Base-by-base conservation (phyloP, 2,329 filamentous ascomycete genomes). In the Malbranchea zuffiana region DNA sequence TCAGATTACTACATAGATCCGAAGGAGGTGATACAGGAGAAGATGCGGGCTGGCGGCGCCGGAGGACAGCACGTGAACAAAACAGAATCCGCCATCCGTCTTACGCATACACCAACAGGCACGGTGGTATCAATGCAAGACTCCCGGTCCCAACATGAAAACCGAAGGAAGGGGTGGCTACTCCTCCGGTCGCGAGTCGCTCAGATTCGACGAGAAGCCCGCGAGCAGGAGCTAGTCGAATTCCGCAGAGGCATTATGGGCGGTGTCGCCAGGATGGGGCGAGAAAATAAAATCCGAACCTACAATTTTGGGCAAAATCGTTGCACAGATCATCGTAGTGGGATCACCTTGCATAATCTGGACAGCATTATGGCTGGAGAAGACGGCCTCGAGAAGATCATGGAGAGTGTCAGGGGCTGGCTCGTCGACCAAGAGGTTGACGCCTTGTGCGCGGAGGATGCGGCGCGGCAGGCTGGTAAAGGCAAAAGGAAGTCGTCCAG, bases 41-140 rank as follows among this genome's bases (percentile, higher is more conserved):
- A 86, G 43, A 94, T 96, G 87, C 74, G 87, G 11, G 86, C 90
- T 0, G 70, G 84, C 30, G 90, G 90, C 42, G 88, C 90, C 0
- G 90, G 90, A 20, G 90, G 90, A 1, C 90, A 98, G 65, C 90
- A 98, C 61, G 90, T 98, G 55, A 98, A 98, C 65, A 95, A 88
- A 59, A 98, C 90, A 0, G 90, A 98, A 64, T 94, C 85, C 19
- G 90, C 90, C 3, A 83, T 98, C 43, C 80, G 90, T 6, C 69
- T 98, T 51, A 96, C 87, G 2, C 90, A 98, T 64, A 61, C 81
- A 5, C 90, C 90, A 2, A 93, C 86, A 1, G 82, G 82, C 29
- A 90, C 78, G 0, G 75, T 83, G 2, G 87, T 96, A 10, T 80
- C 79, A 8, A 93, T 96, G 72, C 90, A 98, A 59, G 90, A 98